phyloP scores from a whole-genome alignment of 768 basidiomycete species.

The Agrocybe pediades region DNA sequence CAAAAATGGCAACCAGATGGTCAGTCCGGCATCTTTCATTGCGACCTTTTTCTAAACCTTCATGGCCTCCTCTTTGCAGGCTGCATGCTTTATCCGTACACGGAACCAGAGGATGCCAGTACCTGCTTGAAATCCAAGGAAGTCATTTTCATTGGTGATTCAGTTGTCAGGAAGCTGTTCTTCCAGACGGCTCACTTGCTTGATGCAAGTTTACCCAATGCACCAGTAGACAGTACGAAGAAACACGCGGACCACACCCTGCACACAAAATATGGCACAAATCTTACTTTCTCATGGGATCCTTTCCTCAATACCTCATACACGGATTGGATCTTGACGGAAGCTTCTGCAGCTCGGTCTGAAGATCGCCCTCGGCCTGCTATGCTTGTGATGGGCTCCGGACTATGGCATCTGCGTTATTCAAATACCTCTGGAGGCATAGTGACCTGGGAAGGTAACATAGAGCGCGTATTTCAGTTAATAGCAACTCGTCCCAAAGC shows the following conservation, averaged over 20 bases:
- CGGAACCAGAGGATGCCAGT: slow-evolving; percentile 49
- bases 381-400: slow-evolving; percentile 81
- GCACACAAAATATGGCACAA: slow-evolving; percentile 43
- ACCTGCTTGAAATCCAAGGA: slow-evolving; percentile 59
- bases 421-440: slow-evolving; percentile 71
- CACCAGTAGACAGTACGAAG: slow-evolving; percentile 52
- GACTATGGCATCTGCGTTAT: slow-evolving; percentile 89
- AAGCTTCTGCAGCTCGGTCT: not conserved
- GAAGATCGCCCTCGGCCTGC: slow-evolving; percentile 41
- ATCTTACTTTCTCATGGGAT: slow-evolving; percentile 78
- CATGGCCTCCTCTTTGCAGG: slow-evolving; percentile 41
- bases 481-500: slow-evolving; percentile 43
- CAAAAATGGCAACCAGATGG: slow-evolving; percentile 90
- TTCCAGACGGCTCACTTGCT: slow-evolving; percentile 68
- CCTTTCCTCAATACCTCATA: slow-evolving; percentile 79
- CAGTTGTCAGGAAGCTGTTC: slow-evolving; percentile 77
- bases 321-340: slow-evolving; percentile 44
- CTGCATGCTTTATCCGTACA: slow-evolving; percentile 77
- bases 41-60: not conserved
- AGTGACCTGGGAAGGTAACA: slow-evolving; percentile 73
- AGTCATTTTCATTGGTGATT: slow-evolving; percentile 84
- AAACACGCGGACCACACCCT: slow-evolving; percentile 72
- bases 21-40: slow-evolving; percentile 29
- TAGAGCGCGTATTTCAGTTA: slow-evolving; percentile 62
- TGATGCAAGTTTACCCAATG: slow-evolving; percentile 56